Percentiles rank a stretch among this genome's conserved stretches.
Evolutionary conservation across 768 basidiomycete species (phyloP).

Genomic region (Boletus vinaceobasis): DNA sequence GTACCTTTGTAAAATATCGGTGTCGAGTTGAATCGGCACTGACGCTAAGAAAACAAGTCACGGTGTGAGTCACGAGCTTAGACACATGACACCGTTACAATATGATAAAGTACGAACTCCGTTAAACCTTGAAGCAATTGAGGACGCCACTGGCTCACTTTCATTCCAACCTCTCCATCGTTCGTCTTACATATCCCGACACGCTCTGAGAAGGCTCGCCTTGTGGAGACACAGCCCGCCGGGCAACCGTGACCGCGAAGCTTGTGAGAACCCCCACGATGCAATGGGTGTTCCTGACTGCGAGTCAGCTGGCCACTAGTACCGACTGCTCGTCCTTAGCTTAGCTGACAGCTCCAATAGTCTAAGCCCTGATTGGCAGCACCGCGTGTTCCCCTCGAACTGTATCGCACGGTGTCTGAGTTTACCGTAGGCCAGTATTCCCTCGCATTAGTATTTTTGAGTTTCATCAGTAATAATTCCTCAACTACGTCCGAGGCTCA

Average conservation of each 20-base stretch:
- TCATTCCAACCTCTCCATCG: not conserved
- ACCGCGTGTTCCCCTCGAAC: not conserved
- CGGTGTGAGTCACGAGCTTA: too few relatives aligned
- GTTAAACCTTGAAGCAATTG: not conserved
- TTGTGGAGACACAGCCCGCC: not conserved
- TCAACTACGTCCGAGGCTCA: constrained; percentile 17
- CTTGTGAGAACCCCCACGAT: not conserved
- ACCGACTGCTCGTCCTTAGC: not conserved
- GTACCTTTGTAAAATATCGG: too few relatives aligned
- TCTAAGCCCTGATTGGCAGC: not conserved
- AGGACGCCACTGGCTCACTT: not conserved
- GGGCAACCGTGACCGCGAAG: not conserved
- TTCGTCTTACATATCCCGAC: not conserved
- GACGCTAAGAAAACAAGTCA: too few relatives aligned
- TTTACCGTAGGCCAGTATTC: not conserved
- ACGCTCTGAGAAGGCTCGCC: not conserved
- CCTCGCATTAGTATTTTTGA: not conserved
- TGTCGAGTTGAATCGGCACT: too few relatives aligned
- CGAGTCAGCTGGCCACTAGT: not conserved
- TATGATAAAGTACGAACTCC: too few relatives aligned
- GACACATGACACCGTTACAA: too few relatives aligned
- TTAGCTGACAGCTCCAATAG: not conserved
- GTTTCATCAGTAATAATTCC: not conserved
- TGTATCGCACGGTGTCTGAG: not conserved
- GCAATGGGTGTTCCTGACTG: not conserved